phyloP scores from a whole-genome alignment of 2,329 filamentous ascomycete genomes.

The Fusarium penzigii region DNA sequence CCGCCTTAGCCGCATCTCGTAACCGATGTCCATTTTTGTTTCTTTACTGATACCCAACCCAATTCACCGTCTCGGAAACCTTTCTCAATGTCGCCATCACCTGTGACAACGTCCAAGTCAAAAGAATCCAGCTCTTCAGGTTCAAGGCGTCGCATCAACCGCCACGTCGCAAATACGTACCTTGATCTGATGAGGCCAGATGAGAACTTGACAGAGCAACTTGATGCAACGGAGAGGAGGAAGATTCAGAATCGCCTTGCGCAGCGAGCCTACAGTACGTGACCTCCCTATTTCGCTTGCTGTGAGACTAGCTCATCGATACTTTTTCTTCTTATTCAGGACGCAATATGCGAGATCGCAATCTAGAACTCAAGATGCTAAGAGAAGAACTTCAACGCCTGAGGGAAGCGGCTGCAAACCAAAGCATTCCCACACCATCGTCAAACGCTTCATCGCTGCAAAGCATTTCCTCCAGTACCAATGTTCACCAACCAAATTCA shows the following conservation, averaged over 20 bases:
- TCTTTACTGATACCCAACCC: background rate
- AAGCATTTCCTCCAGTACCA: background rate
- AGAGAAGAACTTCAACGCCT: background rate
- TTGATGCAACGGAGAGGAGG: background rate
- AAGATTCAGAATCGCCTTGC: background rate
- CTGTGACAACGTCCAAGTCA: background rate
- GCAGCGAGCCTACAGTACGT: background rate
- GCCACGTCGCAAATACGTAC: background rate
- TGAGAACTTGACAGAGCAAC: background rate
- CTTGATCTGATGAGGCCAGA: background rate
- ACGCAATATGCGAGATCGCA: background rate
- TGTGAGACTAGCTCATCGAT: background rate
- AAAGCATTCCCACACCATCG: background rate
- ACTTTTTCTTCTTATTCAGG: background rate
- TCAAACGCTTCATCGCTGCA: background rate
- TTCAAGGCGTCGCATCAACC: background rate
- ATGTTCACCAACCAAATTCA: no score
- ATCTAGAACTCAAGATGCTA: background rate
- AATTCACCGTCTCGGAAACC: background rate
- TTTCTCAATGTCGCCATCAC: background rate
- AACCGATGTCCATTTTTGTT: no score
- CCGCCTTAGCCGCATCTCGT: no score
- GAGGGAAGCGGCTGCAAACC: background rate
- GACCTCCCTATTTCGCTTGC: background rate
- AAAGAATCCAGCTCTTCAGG: background rate